These are phyloP conservation scores for Clitoria ternatea DNA, from an alignment of 306 rosid species.

Conservation along the genomic window DNA sequence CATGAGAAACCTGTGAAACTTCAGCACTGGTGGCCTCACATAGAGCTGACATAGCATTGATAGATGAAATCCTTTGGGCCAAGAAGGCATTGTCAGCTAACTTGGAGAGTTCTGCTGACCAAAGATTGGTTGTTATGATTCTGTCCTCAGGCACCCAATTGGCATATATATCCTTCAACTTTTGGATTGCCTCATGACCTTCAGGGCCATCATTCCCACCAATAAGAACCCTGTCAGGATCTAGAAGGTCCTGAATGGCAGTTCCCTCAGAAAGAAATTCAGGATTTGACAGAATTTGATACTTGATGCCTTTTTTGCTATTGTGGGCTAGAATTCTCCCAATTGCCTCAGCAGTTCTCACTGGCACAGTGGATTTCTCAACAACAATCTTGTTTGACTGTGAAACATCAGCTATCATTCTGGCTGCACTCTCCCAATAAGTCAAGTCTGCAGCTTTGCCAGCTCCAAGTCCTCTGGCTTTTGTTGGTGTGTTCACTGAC, in stretches of 20 bases:
- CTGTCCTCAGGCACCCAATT: constrained; percentile 76
- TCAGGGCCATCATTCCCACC: constrained; percentile 64
- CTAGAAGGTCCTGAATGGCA: constrained; percentile 65
- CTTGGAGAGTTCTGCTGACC: constrained; percentile 87
- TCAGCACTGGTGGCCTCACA: constrained; percentile 91
- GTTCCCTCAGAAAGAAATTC: constrained; percentile 92
- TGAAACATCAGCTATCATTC: constrained; percentile 72
- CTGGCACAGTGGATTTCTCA: constrained; percentile 88
- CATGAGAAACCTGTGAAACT: constrained; percentile 62
- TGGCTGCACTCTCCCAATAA: constrained; percentile 83
- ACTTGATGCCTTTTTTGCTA: constrained; percentile 54
- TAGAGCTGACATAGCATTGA: constrained; percentile 79
- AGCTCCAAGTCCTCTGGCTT: constrained; percentile 69
- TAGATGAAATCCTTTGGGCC: constrained; percentile 81
- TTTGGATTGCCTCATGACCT: constrained; percentile 55
- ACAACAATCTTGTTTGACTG: constrained; percentile 67
- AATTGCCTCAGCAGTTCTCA: constrained; percentile 76
- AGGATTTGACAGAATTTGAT: constrained; percentile 69
- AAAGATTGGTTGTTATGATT: constrained; percentile 64
- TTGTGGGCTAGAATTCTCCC: constrained; percentile 62
- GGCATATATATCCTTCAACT: constrained; percentile 56
- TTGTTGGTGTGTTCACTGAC: constrained; percentile 78
- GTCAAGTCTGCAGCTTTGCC: constrained; percentile 86
- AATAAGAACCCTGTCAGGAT: constrained; percentile 68
- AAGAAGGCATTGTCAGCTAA: constrained; percentile 80